These are phyloP conservation scores for Marasmius oreades DNA, from an alignment of 1,284 basidiomycete genomes.

Conservation along the genomic window DNA sequence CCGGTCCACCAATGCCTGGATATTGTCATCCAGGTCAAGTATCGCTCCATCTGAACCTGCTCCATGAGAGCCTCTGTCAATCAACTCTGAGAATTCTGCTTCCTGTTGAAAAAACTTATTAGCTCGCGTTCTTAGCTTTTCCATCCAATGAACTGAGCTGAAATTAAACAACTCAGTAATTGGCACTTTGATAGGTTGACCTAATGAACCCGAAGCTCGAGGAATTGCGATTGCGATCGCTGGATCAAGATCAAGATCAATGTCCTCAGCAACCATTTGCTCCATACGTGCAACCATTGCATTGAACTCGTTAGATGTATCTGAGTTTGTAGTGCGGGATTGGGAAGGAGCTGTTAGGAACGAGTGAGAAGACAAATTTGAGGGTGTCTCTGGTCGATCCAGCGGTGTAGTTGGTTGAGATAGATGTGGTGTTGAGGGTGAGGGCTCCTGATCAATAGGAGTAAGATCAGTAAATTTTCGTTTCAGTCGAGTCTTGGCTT, in stretches of 20 bases:
- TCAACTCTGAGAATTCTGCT: too few species aligned
- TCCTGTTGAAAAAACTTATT: too few species aligned
- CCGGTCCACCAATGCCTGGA: too few species aligned
- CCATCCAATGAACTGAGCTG: too few species aligned
- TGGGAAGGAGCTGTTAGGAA: neutral
- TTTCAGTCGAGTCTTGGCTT: neutral
- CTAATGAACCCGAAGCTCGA: too few species aligned
- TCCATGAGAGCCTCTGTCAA: too few species aligned
- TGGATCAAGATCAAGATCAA: neutral
- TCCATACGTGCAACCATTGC: neutral
- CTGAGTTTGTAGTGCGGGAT: constrained; percentile 10
- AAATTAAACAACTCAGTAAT: neutral
- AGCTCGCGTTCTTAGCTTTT: too few species aligned
- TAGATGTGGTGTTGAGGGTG: neutral
- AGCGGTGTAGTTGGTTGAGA: neutral
- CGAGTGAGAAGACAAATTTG: neutral
- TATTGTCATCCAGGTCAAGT: too few species aligned
- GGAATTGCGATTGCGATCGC: neutral
- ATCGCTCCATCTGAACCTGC: too few species aligned
- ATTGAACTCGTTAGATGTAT: neutral
- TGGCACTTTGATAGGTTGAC: neutral
- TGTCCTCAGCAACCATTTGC: neutral
- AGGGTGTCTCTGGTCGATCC: neutral
- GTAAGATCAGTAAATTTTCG: neutral
- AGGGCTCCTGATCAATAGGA: neutral